These are phyloP conservation scores for Catunica adiposa DNA, from an alignment of 2,329 filamentous ascomycete genomes.

Conservation along the genomic window DNA sequence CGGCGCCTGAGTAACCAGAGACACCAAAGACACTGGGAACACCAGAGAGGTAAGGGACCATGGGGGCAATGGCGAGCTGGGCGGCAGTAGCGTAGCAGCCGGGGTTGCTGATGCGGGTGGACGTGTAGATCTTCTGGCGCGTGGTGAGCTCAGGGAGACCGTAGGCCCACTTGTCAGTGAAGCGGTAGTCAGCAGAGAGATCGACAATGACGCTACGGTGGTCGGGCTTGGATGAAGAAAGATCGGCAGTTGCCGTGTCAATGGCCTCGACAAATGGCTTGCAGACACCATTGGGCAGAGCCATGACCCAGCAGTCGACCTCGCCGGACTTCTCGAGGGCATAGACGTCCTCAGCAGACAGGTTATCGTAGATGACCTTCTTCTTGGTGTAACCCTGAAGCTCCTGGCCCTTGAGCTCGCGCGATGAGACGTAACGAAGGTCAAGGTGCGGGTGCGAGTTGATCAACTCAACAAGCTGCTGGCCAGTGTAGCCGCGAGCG, in stretches of 20 bases:
- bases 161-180: conserved; percentile 74
- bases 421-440: conserved; percentile 78
- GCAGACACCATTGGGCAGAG: conserved; percentile 86
- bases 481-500: conserved; percentile 84
- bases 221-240: conserved; percentile 17
- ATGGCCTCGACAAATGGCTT: conserved; percentile 86
- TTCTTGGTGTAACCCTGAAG: conserved; percentile 83
- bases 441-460: conserved; percentile 84
- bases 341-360: conserved; percentile 71
- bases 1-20: conserved; percentile 85
- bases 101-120: conserved; percentile 76
- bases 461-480: conserved; percentile 73
- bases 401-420: conserved; percentile 74
- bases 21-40: conserved; percentile 78
- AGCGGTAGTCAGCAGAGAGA: conserved; percentile 91
- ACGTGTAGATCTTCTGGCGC: conserved; percentile 57
- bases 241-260: conserved; percentile 19
- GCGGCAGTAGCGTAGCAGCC: conserved; percentile 92
- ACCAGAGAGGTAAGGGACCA: conserved; percentile 60
- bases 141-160: conserved; percentile 74
- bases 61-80: conserved; percentile 72
- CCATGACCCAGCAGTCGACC: conserved; percentile 96
- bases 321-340: conserved; percentile 69
- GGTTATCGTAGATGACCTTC: conserved; percentile 81
- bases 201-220: conserved; percentile 69